A percentile compares a stretch with the other conserved stretches of the same genome.
Evolutionary conservation across 192 early-diverging fungal genomes (phyloP).

Genomic region (Linnemannia schmuckeri): DNA sequence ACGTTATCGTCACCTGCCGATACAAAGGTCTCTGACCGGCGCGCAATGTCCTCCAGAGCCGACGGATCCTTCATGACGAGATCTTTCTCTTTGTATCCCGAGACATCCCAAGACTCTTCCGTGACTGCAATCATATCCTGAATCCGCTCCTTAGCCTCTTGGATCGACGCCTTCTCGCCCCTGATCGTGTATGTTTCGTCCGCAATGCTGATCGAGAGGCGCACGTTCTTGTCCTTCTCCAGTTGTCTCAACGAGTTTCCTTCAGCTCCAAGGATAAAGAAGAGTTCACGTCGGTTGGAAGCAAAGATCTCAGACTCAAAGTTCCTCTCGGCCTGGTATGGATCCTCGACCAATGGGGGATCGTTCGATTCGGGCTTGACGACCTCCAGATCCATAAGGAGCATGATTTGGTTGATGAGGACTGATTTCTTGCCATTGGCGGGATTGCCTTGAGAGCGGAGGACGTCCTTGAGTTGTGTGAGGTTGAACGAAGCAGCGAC

Average conservation of each 20-base stretch:
- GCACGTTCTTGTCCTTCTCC: conserved; percentile 42
- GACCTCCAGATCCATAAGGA: conserved; percentile 40
- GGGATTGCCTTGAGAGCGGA: conserved; percentile 24
- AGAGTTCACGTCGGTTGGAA: conserved; percentile 47
- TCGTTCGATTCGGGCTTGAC: conserved; percentile 4
- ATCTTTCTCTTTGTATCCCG: conserved; percentile 23
- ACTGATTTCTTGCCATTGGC: conserved; percentile 31
- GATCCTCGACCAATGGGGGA: conserved; percentile 30
- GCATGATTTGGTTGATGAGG: conserved; percentile 47
- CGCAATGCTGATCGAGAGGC: conserved; percentile 45
- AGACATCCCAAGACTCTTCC: conserved; percentile 51
- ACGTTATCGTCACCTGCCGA: conserved; percentile 13
- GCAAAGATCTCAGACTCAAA: conserved; percentile 26
- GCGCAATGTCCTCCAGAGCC: conserved; percentile 43
- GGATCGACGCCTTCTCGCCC: conserved; percentile 23
- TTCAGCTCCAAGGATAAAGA: conserved; percentile 42
- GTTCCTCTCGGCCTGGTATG: conserved; percentile 15
- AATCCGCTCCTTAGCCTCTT: conserved; percentile 28
- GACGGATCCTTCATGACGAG: conserved; percentile 20
- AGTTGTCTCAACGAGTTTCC: conserved; percentile 29
- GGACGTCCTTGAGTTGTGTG: conserved; percentile 37
- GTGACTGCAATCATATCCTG: conserved; percentile 41
- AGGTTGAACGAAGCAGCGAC: conserved; percentile 41
- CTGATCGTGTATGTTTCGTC: conserved; percentile 45
- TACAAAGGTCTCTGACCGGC: conserved; percentile 42